phyloP scores from a whole-genome alignment of 345 rosid species.

The Trapa bicornis region DNA sequence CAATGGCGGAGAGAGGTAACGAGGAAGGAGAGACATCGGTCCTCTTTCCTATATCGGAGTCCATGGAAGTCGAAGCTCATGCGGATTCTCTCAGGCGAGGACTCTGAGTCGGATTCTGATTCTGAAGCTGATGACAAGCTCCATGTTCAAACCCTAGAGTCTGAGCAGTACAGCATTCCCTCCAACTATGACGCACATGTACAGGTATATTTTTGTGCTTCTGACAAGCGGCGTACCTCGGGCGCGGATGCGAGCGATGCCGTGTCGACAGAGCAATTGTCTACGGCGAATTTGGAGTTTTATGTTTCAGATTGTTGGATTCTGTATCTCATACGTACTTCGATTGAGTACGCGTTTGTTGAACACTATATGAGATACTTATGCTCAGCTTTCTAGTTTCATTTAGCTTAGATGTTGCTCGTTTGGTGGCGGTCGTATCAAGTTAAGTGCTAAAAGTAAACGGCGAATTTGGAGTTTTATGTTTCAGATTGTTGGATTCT shows the following conservation, averaged over 20 bases:
- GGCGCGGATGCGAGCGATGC: background rate
- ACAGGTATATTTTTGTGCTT: slow-evolving; percentile 26
- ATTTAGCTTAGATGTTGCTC: background rate
- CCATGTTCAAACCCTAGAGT: slow-evolving; percentile 43
- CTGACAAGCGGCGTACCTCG: background rate
- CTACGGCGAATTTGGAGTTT: background rate
- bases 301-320: background rate
- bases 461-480: background rate
- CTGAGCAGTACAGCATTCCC: slow-evolving; percentile 47
- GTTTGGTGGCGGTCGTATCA: background rate
- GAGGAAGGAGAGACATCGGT: background rate
- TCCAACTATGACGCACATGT: slow-evolving; percentile 62
- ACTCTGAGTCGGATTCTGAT: slow-evolving; percentile 46
- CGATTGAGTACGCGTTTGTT: background rate
- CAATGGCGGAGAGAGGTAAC: slow-evolving; percentile 1
- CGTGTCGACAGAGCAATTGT: background rate
- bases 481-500: background rate
- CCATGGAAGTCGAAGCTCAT: slow-evolving; percentile 3
- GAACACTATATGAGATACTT: background rate
- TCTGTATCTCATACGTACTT: too few relatives aligned
- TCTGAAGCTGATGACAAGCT: slow-evolving; percentile 40
- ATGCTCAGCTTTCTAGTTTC: background rate
- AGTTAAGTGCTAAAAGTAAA: background rate
- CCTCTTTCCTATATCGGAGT: slow-evolving; percentile 1
- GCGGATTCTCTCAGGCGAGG: slow-evolving; percentile 3